Conservation (phyloP, 164 flowering plant species). For the Echeveria elegans region DNA sequence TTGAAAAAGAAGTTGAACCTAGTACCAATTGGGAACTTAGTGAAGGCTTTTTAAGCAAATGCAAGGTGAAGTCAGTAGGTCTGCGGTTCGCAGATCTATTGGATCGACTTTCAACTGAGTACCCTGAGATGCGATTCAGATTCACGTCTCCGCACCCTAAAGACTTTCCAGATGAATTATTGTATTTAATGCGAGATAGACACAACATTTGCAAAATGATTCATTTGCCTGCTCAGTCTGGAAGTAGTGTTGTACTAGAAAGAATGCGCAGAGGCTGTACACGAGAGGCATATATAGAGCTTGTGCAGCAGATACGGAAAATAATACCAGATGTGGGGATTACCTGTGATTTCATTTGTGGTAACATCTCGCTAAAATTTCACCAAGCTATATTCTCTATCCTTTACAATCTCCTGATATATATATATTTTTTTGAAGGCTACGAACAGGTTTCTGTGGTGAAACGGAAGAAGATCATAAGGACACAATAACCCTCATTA, state of each 20-base stretch:
- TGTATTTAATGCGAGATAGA: conserved; percentile 81
- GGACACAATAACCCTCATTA: conserved; percentile 73
- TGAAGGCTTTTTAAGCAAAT: conserved; percentile 82
- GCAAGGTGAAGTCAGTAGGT: conserved; percentile 78
- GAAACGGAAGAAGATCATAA: conserved; percentile 90
- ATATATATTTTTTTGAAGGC: not conserved
- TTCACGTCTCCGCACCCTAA: conserved; percentile 98
- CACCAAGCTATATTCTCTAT: not conserved
- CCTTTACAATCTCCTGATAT: not conserved
- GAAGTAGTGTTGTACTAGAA: conserved; percentile 73
- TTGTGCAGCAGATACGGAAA: conserved; percentile 66
- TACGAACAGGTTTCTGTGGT: conserved; percentile 79
- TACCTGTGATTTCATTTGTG: conserved; percentile 92
- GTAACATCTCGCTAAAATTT: conserved; percentile 31
- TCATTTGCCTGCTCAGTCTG: conserved; percentile 94
- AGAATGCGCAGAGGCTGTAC: conserved; percentile 92
- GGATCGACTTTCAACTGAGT: conserved; percentile 68
- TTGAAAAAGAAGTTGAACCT: conserved; percentile 48
- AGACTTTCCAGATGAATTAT: conserved; percentile 86
- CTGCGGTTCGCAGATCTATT: conserved; percentile 82
- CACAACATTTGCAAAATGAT: conserved; percentile 79
- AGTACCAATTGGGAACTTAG: conserved; percentile 62
- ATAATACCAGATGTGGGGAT: conserved; percentile 82
- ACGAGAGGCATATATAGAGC: conserved; percentile 84
- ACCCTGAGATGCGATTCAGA: conserved; percentile 94